Conservation (phyloP, 768 basidiomycete species). For the Hericium alpestre region DNA sequence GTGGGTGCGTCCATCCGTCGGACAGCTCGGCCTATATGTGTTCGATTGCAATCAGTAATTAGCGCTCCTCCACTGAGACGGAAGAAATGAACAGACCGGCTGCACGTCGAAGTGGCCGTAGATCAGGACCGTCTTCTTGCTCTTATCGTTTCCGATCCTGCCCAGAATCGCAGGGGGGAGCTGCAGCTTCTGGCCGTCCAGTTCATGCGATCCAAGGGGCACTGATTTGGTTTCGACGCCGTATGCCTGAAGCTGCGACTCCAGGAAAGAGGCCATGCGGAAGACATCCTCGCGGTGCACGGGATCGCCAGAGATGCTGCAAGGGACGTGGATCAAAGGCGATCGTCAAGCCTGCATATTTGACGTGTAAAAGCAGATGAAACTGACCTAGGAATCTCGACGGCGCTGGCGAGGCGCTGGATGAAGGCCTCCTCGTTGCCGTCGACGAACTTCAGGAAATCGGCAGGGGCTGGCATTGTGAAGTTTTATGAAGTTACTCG, state of each 20-base stretch:
- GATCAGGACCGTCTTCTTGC: conserved; percentile 87
- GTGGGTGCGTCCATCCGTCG: conserved; percentile 86
- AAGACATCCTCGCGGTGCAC: conserved; percentile 66
- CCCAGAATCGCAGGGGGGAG: conserved; percentile 83
- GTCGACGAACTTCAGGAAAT: conserved; percentile 47
- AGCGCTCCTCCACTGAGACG: too few relatives aligned
- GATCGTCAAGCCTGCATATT: not conserved
- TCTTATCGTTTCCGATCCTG: conserved; percentile 67
- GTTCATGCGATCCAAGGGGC: conserved; percentile 65
- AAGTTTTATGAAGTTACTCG: too few relatives aligned
- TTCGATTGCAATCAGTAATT: not conserved
- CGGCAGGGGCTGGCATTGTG: conserved; percentile 21
- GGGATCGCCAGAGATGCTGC: conserved; percentile 59
- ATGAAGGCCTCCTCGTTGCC: conserved; percentile 65
- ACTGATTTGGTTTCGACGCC: conserved; percentile 69
- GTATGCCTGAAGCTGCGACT: conserved; percentile 59
- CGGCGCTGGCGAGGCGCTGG: conserved; percentile 66
- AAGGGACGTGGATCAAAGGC: not conserved
- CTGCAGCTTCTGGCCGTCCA: conserved; percentile 60
- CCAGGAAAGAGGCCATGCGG: conserved; percentile 79
- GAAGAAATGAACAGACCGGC: conserved; percentile 41
- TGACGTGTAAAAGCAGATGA: not conserved
- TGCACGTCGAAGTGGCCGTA: conserved; percentile 97
- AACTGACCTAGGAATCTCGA: conserved; percentile 66
- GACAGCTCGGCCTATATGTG: conserved; percentile 27